Evolutionary conservation across 805 yeast species (phyloP).

Genomic region (Ogataea pilisensis): DNA sequence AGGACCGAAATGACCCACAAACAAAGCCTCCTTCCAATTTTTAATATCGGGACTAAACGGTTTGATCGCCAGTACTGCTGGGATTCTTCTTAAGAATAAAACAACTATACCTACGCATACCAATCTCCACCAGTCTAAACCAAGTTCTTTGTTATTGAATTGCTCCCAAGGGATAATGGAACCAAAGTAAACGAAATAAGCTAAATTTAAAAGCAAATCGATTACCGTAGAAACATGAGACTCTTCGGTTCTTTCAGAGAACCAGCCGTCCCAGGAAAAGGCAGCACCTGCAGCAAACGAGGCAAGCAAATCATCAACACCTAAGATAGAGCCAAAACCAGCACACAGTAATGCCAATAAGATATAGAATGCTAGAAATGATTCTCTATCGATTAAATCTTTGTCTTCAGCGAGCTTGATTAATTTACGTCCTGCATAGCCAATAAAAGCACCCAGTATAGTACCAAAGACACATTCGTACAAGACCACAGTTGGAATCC

Average conservation of each 20-base stretch:
- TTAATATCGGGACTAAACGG: conserved; percentile 58
- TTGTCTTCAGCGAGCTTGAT: conserved; percentile 50
- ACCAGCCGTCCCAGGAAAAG: conserved; percentile 72
- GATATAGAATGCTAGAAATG: conserved; percentile 51
- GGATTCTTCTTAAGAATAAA: conserved; percentile 48
- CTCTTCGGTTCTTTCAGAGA: conserved; percentile 54
- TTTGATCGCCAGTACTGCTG: conserved; percentile 52
- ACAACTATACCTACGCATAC: conserved; percentile 48
- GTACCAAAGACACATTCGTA: conserved; percentile 61
- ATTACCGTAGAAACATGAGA: conserved; percentile 62
- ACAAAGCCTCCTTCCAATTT: conserved; percentile 63
- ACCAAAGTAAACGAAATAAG: conserved; percentile 67
- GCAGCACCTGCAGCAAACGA: conserved; percentile 73
- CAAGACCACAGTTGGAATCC: conserved; percentile 56
- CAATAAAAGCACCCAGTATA: conserved; percentile 49
- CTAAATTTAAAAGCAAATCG: conserved; percentile 60
- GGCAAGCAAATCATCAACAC: conserved; percentile 67
- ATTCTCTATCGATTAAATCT: conserved; percentile 57
- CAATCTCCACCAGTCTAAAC: conserved; percentile 51
- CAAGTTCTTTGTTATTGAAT: conserved; percentile 44
- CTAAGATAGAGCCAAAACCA: conserved; percentile 60
- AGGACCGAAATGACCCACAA: conserved; percentile 76
- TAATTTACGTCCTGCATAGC: conserved; percentile 45
- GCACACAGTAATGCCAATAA: conserved; percentile 54
- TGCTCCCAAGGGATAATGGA: conserved; percentile 67